A percentile compares a stretch with the other conserved stretches of the same genome.
phyloP scores from a whole-genome alignment of 805 yeast species.

The Saturnispora sekii region DNA sequence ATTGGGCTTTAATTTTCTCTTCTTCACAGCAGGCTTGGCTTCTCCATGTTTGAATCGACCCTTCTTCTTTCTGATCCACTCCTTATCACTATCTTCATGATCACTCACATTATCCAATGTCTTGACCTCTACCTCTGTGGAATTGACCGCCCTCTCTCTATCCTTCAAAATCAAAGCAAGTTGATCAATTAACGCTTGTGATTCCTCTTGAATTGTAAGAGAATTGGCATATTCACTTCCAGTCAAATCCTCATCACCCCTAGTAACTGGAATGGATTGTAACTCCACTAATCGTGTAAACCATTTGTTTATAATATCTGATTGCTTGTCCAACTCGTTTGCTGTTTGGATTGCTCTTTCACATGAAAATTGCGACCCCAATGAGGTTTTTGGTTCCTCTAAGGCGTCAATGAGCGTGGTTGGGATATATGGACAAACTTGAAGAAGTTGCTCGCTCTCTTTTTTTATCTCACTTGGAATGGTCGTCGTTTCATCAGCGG shows the following conservation, averaged over 20 bases:
- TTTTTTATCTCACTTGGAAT: neutral
- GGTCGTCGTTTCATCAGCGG: neutral
- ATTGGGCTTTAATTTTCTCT: constrained; percentile 1
- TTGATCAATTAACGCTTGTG: constrained; percentile 47
- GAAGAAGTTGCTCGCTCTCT: constrained; percentile 2
- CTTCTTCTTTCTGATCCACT: constrained; percentile 6
- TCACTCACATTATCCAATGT: neutral
- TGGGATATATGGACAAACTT: constrained; percentile 7
- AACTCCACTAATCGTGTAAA: constrained; percentile 32
- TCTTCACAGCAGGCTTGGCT: neutral
- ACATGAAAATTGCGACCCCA: constrained; percentile 18
- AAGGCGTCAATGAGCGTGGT: neutral
- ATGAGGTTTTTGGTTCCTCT: constrained; percentile 8
- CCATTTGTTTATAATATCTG: constrained; percentile 43
- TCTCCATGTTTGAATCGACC: neutral
- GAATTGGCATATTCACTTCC: constrained; percentile 76
- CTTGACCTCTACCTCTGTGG: constrained; percentile 17
- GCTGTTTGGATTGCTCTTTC: constrained; percentile 20
- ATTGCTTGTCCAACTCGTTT: constrained; percentile 41
- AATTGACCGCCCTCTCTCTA: constrained; percentile 29
- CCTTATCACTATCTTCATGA: constrained; percentile 2
- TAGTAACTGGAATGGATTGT: constrained; percentile 38
- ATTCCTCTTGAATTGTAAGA: constrained; percentile 64
- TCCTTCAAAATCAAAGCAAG: constrained; percentile 39
- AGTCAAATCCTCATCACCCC: constrained; percentile 26